Percentiles rank a stretch among this genome's conserved stretches.
Evolutionary conservation across 306 rosid species (phyloP).

Genomic region (Arachis hypogaea): DNA sequence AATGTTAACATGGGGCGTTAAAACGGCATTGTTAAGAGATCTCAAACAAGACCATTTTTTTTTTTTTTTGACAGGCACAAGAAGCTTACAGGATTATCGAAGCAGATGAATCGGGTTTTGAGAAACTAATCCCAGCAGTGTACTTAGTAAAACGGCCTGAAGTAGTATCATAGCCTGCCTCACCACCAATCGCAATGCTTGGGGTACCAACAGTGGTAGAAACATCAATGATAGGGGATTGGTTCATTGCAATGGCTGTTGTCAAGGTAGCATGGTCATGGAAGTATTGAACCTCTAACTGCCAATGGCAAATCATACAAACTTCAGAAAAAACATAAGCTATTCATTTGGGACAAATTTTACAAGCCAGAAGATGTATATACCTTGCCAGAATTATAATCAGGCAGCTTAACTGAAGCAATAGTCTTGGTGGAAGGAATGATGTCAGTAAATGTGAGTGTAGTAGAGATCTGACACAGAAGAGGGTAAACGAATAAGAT

Average conservation of each 20-base stretch:
- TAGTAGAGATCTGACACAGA: constrained; percentile 65
- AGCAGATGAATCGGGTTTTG: constrained; percentile 66
- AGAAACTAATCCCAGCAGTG: constrained; percentile 71
- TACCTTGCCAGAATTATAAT: constrained; percentile 92
- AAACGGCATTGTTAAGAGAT: constrained; percentile 23
- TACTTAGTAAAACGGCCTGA: constrained; percentile 77
- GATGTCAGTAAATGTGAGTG: constrained; percentile 68
- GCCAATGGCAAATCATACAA: constrained; percentile 37
- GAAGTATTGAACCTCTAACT: constrained; percentile 95
- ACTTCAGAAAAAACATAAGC: background rate
- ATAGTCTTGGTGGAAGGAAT: constrained; percentile 87
- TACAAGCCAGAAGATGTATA: constrained; percentile 17
- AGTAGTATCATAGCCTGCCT: constrained; percentile 85
- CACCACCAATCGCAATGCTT: constrained; percentile 74
- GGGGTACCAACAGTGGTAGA: constrained; percentile 87
- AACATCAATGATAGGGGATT: constrained; percentile 73
- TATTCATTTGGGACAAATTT: background rate
- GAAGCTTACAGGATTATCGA: constrained; percentile 78
- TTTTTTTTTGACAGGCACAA: background rate
- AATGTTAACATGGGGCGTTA: constrained; percentile 16
- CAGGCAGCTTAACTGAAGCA: constrained; percentile 83
- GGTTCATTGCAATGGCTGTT: constrained; percentile 61
- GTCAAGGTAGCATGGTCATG: constrained; percentile 87
- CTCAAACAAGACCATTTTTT: constrained; percentile 2
- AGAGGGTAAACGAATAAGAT: constrained; percentile 18